phyloP scores from a whole-genome alignment of 257 asterid genomes.

The Solanum clarkiae region DNA sequence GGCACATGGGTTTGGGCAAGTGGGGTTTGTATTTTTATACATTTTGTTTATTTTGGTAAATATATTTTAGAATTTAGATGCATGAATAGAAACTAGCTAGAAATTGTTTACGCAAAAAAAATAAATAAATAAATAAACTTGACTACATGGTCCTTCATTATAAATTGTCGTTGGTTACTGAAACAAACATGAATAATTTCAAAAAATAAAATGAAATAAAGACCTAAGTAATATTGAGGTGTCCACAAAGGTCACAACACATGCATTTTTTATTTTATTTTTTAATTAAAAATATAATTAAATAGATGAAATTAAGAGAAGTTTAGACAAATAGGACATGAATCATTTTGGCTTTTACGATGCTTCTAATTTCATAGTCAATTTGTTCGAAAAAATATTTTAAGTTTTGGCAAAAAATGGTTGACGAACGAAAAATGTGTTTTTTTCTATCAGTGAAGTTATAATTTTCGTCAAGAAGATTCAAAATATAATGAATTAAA shows the following conservation, averaged over 20 bases:
- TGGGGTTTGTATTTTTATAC: background rate
- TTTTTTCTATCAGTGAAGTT: too few species aligned
- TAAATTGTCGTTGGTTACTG: background rate
- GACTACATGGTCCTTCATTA: background rate
- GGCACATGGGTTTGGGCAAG: background rate
- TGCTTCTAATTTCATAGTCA: too few species aligned
- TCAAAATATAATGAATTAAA: background rate
- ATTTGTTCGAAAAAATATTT: too few species aligned
- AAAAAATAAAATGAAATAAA: background rate
- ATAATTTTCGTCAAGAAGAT: background rate
- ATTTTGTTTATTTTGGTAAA: background rate
- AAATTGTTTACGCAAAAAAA: background rate
- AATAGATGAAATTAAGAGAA: too few species aligned
- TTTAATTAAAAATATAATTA: too few species aligned
- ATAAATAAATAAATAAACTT: background rate
- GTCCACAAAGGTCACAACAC: background rate
- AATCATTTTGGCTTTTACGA: too few species aligned
- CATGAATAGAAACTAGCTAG: background rate
- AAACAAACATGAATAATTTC: background rate
- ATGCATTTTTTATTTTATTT: background rate
- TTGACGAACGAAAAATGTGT: background rate
- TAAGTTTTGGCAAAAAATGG: too few species aligned
- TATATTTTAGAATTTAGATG: background rate
- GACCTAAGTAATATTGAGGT: background rate
- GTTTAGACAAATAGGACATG: too few species aligned